phyloP scores from a whole-genome alignment of 78 protist genomes.

The Isochrysis galbana region DNA sequence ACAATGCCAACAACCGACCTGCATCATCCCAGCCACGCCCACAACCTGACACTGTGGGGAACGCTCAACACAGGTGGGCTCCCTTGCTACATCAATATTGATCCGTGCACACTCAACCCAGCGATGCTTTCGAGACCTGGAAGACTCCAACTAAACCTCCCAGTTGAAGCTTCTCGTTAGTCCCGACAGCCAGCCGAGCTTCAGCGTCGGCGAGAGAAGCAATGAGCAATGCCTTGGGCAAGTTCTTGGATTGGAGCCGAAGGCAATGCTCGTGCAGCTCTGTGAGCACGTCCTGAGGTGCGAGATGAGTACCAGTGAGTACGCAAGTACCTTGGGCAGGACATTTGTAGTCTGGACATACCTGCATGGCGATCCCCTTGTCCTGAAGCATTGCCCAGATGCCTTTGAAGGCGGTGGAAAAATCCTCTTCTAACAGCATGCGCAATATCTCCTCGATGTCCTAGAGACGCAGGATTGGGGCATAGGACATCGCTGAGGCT shows the following conservation, averaged over 20 bases:
- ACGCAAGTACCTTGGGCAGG: no score
- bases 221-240: background rate
- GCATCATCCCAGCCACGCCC: no score
- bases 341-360: background rate
- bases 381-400: no score
- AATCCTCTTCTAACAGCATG: slow-evolving; percentile 20
- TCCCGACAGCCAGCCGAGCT: background rate
- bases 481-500: no score
- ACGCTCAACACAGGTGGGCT: no score
- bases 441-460: background rate
- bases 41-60: no score
- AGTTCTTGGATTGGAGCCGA: background rate
- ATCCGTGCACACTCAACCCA: no score
- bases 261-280: background rate
- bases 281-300: background rate
- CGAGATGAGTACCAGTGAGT: no score
- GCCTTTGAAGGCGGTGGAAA: background rate
- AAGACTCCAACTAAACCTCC: background rate
- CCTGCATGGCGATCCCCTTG: slow-evolving; percentile 9
- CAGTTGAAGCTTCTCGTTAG: background rate
- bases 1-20: no score
- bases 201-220: background rate
- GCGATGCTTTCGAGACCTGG: slow-evolving; percentile 4
- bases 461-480: background rate
- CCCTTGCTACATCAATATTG: no score